These are phyloP conservation scores for Microbotryum violaceum DNA, from an alignment of 1,284 basidiomycete species.

Conservation along the genomic window DNA sequence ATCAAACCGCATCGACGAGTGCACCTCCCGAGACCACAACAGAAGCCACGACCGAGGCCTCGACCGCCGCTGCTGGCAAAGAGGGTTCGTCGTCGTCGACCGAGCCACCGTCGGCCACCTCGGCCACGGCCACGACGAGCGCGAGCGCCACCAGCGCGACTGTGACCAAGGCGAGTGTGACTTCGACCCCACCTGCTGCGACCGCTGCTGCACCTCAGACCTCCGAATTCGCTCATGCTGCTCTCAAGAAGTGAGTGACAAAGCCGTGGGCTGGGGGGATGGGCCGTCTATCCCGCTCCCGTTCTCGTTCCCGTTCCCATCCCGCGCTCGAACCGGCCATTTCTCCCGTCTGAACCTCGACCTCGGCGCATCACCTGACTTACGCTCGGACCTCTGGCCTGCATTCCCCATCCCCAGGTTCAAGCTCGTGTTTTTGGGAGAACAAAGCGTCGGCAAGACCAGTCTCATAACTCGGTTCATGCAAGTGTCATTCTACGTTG, in stretches of 20 bases:
- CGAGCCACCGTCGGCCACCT: neutral
- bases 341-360: too few species aligned
- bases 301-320: neutral
- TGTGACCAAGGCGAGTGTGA: neutral
- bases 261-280: neutral
- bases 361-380: too few species aligned
- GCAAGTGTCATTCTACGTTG: constrained; percentile 16
- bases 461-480: constrained; percentile 88
- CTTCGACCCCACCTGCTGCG: constrained; percentile 4
- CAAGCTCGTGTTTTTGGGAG: constrained; percentile 78
- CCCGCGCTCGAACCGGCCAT: too few species aligned
- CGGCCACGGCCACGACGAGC: neutral
- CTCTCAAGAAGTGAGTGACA: constrained; percentile 26
- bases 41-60: constrained; percentile 4
- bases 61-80: neutral
- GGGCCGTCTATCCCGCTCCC: neutral
- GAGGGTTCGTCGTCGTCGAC: neutral
- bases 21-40: too few species aligned
- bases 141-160: neutral
- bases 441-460: constrained; percentile 76
- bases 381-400: too few species aligned
- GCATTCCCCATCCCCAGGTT: constrained; percentile 51
- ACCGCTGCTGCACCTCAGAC: constrained; percentile 8
- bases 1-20: too few species aligned
- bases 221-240: constrained; percentile 30